These are phyloP conservation scores for Alternaria conjuncta DNA, from an alignment of 2,329 filamentous ascomycete species.

Conservation along the genomic window DNA sequence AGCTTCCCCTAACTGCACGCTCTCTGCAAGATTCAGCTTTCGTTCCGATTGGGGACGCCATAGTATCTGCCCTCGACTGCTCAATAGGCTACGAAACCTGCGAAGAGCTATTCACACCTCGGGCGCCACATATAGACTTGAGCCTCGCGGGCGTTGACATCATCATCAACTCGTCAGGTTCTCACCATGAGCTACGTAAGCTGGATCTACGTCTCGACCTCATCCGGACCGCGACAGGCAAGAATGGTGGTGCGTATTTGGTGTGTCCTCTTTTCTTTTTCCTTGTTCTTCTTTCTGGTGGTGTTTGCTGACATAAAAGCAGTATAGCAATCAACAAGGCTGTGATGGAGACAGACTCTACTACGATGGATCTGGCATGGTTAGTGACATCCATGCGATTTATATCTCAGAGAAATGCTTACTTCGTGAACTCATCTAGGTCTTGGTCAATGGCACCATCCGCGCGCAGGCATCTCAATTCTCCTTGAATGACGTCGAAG, in stretches of 20 bases:
- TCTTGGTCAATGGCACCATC: constrained; percentile 64
- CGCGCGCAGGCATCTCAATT: constrained; percentile 73
- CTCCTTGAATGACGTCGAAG: constrained; percentile 60
- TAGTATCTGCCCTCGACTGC: constrained; percentile 66
- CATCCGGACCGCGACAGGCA: too few relatives aligned
- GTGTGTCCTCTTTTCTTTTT: too few relatives aligned
- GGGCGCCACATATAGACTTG: constrained; percentile 4
- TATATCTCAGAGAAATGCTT: too few relatives aligned
- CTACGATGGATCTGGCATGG: constrained; percentile 63
- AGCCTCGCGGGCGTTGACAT: not conserved
- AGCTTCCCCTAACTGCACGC: constrained; percentile 56
- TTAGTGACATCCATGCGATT: constrained; percentile 46
- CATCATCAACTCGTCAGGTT: not conserved
- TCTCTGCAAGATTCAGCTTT: constrained; percentile 61
- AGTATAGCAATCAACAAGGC: accelerated
- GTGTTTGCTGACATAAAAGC: too few relatives aligned
- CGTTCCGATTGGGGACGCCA: constrained; percentile 72
- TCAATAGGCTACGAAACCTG: constrained; percentile 9
- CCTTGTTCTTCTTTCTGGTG: too few relatives aligned
- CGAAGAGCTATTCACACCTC: constrained; percentile 11
- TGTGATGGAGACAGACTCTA: constrained; percentile 4
- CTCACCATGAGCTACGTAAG: not conserved
- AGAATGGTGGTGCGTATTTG: too few relatives aligned
- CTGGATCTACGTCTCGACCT: accelerated
- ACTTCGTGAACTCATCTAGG: too few relatives aligned